Base-by-base conservation (phyloP, 2,329 filamentous ascomycete genomes). In the Aspergillus brunneoviolaceus region DNA sequence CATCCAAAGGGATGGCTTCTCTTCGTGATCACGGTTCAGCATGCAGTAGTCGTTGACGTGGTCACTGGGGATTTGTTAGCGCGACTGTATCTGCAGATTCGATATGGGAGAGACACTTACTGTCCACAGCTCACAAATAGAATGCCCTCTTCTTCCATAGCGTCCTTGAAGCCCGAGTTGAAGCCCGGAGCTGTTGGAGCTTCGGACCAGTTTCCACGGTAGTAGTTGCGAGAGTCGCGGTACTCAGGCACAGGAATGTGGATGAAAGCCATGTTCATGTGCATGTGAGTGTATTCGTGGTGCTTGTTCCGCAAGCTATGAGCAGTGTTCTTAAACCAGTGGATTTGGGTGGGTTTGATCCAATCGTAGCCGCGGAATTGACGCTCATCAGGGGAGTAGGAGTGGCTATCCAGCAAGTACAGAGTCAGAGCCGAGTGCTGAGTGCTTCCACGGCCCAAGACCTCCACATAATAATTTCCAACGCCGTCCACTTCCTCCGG, bases 11-110 rank as follows among this genome's bases (percentile, higher is more conserved):
- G 89, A 85, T 0, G 89, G 88, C 52, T 83, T 82, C n/a, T 81
- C 76, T 23, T 79, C 79, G 31, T 81, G 75, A 47, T 84, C 77
- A 55, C 84, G 71, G 35, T 80, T 87, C 9, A 97, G 83, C 64
- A 90, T 88, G 75, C 95, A 99, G 75, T 97, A 98, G 72, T 99
- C 95, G 73, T 99, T 99, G 65, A 90, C 94, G 72, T 99, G 95
- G 72, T 99, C 95, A 74, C 88, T 90, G 12, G 35, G 10, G 31
- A 21, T 10, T 49, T 1, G 62, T 73, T 65, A 75, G 69, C 59
- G 60, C 49, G 50, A 11, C 27, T 49, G 31, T 48, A 33, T 27
- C 27, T 42, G 12, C n/a, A 58, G 29, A 5, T 4, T 23, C 6
- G 11, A 47, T 29, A 49, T 25, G 42, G 16, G 33, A n/a, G 58